Conservation (phyloP, 164 flowering plant species). For the Chimonanthus salicifolius region DNA sequence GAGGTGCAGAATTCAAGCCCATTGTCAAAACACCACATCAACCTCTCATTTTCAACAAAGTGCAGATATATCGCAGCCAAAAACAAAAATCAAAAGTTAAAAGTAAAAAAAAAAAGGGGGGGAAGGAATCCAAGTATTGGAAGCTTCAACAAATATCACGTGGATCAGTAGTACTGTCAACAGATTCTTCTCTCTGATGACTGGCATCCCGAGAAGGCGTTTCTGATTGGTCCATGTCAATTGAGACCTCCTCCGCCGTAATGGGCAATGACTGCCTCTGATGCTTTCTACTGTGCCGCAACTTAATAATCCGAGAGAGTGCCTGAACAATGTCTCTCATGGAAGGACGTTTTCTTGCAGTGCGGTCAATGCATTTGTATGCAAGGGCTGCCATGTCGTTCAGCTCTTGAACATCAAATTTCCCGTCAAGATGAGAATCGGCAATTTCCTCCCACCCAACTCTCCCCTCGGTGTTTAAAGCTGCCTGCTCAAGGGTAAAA, state of each 20-base stretch:
- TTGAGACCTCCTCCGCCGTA: constrained; percentile 34
- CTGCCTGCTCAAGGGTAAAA: constrained; percentile 49
- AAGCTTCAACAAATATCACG: constrained; percentile 28
- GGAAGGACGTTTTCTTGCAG: constrained; percentile 65
- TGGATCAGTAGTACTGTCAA: constrained; percentile 47
- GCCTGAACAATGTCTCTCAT: constrained; percentile 88
- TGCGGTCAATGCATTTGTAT: constrained; percentile 64
- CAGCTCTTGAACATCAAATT: constrained; percentile 57
- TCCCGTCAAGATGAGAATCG: constrained; percentile 70
- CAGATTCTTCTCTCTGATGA: constrained; percentile 53
- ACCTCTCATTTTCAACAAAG: neutral
- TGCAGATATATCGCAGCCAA: neutral
- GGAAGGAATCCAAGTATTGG: neutral
- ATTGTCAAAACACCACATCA: neutral
- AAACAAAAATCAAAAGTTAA: neutral
- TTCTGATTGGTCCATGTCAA: constrained; percentile 48
- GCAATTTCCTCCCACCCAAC: constrained; percentile 94
- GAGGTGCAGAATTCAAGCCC: neutral
- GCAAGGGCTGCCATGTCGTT: constrained; percentile 74
- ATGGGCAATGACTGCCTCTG: constrained; percentile 36
- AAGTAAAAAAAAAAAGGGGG: neutral
- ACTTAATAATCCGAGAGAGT: constrained; percentile 47
- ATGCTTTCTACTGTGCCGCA: constrained; percentile 43
- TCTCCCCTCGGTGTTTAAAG: constrained; percentile 68
- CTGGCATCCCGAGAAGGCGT: constrained; percentile 22